These are phyloP conservation scores for Saccharomyces kudriavzevii DNA, from an alignment of 805 yeast genomes.

Conservation along the genomic window DNA sequence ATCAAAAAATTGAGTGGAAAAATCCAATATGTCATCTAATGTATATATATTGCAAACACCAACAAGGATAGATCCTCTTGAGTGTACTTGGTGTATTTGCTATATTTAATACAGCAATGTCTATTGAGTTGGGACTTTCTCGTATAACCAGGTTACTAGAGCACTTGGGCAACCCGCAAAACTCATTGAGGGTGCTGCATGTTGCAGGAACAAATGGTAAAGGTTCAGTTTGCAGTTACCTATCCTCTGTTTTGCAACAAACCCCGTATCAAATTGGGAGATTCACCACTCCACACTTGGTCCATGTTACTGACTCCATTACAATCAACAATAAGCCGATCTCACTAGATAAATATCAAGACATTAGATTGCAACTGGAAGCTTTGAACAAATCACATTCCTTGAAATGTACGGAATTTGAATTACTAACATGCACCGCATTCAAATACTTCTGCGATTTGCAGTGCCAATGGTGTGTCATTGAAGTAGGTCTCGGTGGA, in stretches of 20 bases:
- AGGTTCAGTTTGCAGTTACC: slow-evolving; percentile 83
- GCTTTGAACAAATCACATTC: slow-evolving; percentile 32
- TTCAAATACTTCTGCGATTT: slow-evolving; percentile 58
- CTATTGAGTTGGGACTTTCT: slow-evolving; percentile 51
- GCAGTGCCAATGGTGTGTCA: slow-evolving; percentile 61
- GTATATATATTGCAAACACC: not conserved
- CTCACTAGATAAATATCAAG: slow-evolving; percentile 36
- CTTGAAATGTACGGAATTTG: slow-evolving; percentile 81
- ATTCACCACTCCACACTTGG: slow-evolving; percentile 83
- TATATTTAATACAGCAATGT: slow-evolving; percentile 23
- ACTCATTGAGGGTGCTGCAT: slow-evolving; percentile 61
- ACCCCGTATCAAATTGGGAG: slow-evolving; percentile 49
- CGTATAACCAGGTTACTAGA: slow-evolving; percentile 41
- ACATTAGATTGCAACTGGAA: slow-evolving; percentile 37
- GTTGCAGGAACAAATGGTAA: slow-evolving; percentile 96
- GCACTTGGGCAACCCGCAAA: slow-evolving; percentile 63
- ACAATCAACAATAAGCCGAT: slow-evolving; percentile 56
- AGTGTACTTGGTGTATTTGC: not conserved
- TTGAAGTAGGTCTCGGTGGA: slow-evolving; percentile 97
- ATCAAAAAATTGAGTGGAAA: not conserved
- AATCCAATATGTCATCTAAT: not conserved
- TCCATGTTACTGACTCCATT: slow-evolving; percentile 68
- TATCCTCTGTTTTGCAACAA: slow-evolving; percentile 53
- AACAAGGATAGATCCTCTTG: not conserved
- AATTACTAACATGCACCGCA: slow-evolving; percentile 77